Evolutionary conservation across 1,284 basidiomycete genomes (phyloP), one percentile per base, ranked within the genome.

Genomic region (Austroboletus novae-zelandiae): DNA sequence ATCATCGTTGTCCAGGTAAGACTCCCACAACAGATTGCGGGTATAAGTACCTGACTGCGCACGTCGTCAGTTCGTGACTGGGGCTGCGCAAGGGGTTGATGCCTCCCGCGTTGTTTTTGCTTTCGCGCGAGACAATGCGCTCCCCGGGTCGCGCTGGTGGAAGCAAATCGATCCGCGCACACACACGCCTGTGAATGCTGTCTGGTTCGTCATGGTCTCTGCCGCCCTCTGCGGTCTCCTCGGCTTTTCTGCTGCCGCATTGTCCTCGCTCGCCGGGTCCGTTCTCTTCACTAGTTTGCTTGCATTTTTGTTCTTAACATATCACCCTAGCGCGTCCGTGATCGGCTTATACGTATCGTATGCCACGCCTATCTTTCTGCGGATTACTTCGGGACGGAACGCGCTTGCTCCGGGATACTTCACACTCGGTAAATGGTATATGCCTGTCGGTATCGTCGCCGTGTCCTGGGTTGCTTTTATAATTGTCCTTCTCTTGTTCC

Each of bases 61-160:
- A 25, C 35, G 4, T 5, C 8, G 1, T 30, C 44, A 86, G 82
- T 86, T 77, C 57, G 84, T 86, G 29, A 86, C 84, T 0, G 85
- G 85, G 9, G 84, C 84, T 15, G 85, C 85, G n/a, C 84, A 88
- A 65, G 79, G 77, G 13, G 82, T 88, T 15, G 85, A 86, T 61
- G 86, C 86, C 15, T 88, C 85, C 35, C 80, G 86, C 9, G 85
- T 86, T 11, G 76, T 86, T 41, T 88, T 86, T 56, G 85, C 85
- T 10, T 89, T 88, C 60, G 82, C 85, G 20, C 73, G 86, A 32
- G 86, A 89, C 56, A 79, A 85, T 53, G 86, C 85, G 7, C 74
- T 89, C 7, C 86, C 86, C 5, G 83, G 84, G 9, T 87, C 86
- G 18, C 73, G 75, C 13, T 83, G 74, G 72, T 84, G 82, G 83